A percentile compares a stretch with the other conserved stretches of the same genome.
Conservation (phyloP, 148 eudicot species). For the Cornus controversa region DNA sequence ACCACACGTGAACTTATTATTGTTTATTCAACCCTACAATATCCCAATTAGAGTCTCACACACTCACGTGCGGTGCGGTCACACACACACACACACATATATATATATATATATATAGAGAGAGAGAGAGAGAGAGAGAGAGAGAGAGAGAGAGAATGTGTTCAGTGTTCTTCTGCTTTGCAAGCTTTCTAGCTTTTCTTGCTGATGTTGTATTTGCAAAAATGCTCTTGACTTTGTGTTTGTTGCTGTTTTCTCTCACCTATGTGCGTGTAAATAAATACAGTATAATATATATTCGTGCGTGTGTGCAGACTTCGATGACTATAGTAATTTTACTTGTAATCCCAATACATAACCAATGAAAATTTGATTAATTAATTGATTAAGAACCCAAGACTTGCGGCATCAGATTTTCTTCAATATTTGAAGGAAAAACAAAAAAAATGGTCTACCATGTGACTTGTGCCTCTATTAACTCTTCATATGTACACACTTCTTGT, state of each 20-base stretch:
- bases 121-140: background rate
- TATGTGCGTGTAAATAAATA: background rate
- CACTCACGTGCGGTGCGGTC: conserved; percentile 28
- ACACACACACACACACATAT: conserved; percentile 3
- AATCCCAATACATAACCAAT: conserved; percentile 1
- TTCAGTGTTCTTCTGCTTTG: background rate
- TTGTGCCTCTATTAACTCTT: background rate
- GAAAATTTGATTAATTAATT: background rate
- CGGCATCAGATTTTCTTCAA: conserved; percentile 18
- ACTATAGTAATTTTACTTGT: background rate
- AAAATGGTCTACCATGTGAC: conserved; percentile 27
- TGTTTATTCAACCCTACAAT: conserved; percentile 11
- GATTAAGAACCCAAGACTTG: conserved; percentile 16
- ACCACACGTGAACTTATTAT: conserved; percentile 37
- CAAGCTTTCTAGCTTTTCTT: conserved; percentile 8
- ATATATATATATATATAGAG: background rate
- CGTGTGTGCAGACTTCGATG: conserved; percentile 1
- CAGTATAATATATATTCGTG: too few relatives aligned
- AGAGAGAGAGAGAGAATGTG: background rate
- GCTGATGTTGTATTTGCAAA: background rate
- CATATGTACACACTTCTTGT: too few relatives aligned
- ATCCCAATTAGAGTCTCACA: conserved; percentile 4
- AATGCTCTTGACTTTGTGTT: conserved; percentile 29
- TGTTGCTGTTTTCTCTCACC: conserved; percentile 11
- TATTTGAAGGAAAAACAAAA: conserved; percentile 5